Evolutionary conservation across 2,329 filamentous ascomycete species (phyloP).

Genomic region (Metarhizium rileyi): DNA sequence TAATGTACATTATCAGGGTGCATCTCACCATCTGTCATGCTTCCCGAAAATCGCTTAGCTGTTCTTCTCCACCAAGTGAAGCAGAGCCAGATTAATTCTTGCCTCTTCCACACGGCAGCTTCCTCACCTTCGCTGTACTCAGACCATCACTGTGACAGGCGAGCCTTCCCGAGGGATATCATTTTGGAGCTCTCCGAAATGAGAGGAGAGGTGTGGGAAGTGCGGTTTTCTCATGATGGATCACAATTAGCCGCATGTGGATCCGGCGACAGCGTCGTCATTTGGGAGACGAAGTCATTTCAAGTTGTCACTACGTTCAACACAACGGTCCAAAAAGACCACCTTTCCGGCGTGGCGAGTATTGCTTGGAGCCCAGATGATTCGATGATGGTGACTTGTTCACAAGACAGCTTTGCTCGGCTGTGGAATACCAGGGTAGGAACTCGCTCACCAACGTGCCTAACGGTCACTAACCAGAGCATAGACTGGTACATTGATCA

Average conservation of each 20-base stretch:
- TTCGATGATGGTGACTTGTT: conserved; percentile 74
- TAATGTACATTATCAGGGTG: conserved; percentile 46
- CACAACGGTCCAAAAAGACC: conserved; percentile 31
- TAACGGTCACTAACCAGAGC: neutral
- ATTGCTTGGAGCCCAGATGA: conserved; percentile 91
- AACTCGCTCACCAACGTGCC: conserved; percentile 3
- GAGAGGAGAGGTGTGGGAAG: conserved; percentile 79
- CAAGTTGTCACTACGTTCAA: conserved; percentile 50
- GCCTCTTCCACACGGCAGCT: conserved; percentile 79
- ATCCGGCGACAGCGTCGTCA: conserved; percentile 61
- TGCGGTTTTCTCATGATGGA: conserved; percentile 85
- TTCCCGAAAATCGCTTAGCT: conserved; percentile 82
- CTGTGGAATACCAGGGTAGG: conserved; percentile 65
- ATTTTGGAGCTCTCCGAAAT: conserved; percentile 64
- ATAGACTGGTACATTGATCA: conserved; percentile 54
- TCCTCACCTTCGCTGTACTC: conserved; percentile 75
- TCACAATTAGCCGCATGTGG: conserved; percentile 74
- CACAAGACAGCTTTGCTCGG: conserved; percentile 60
- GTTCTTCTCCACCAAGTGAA: conserved; percentile 77
- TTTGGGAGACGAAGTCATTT: conserved; percentile 73
- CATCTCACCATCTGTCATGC: conserved; percentile 94
- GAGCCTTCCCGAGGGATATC: conserved; percentile 66
- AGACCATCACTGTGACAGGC: conserved; percentile 74
- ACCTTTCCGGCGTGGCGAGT: conserved; percentile 64
- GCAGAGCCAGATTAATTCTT: conserved; percentile 69